Base-by-base conservation (phyloP, 495 filamentous ascomycete species). In the Letharia lupina region DNA sequence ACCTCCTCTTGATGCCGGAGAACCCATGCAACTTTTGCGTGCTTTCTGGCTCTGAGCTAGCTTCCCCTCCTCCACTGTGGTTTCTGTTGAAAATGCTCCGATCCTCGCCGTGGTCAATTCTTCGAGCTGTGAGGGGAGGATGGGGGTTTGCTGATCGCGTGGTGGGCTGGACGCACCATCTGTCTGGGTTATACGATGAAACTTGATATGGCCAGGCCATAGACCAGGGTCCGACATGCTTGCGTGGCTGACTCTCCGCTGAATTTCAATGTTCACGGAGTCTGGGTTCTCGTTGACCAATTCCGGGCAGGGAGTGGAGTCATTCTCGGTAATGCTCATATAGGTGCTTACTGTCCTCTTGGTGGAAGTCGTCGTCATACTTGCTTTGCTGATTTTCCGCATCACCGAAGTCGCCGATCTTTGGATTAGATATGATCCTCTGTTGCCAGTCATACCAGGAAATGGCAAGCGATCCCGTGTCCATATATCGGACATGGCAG, bases 381-480 rank as follows among this genome's bases (percentile, higher is more conserved):
- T 87, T 60, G 87, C 88, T 60, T 86, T 86, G 72, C 89, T 94
- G 31, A 96, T 80, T 71, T 90, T 92, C 52, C 91, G 84, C 82
- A 94, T 94, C 71, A 96, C 83, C 1, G 89, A 88, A 58, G 86
- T 88, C 3, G 89, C 87, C 6, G 87, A 87, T 11, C 85, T 82
- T 54, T 88, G 83, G 60, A 93, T 82, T 18, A 83, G 77, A 64
- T 86, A 80, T 70, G 85, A 91, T 56, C 86, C 82, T 69, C 83
- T 81, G 48, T 84, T 83, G 60, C 81, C 77, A 28, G 80, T 82
- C 84, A 96, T 95, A 33, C 91, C 91, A n/a, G 92, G 92, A 71
- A 87, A 93, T 13, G 93, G 89, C 54, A 98, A 76, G 3, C 86
- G 76, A 65, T 96, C 91, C 57, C 86, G 84, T 18, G 89, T 95